Evolutionary conservation across 805 yeast genomes (phyloP).

Genomic region (Yamadazyma scolyti): DNA sequence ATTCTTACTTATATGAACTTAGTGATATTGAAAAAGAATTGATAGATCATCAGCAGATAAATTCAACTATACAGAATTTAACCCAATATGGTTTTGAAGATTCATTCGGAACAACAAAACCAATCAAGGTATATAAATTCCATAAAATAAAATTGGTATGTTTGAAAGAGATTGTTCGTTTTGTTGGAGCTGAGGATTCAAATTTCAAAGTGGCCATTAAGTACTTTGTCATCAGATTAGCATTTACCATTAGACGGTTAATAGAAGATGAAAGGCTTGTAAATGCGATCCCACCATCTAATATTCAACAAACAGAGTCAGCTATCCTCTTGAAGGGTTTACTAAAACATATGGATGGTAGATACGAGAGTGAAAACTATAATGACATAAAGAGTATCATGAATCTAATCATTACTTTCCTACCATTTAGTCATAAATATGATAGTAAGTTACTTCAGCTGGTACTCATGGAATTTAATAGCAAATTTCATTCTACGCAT

Average conservation of each 20-base stretch:
- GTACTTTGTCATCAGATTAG: conserved; percentile 53
- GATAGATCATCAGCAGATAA: conserved; percentile 22
- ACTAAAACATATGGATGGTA: conserved; percentile 1
- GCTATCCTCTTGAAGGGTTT: conserved; percentile 40
- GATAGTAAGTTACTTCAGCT: too few relatives aligned
- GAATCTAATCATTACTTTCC: too few relatives aligned
- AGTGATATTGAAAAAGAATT: conserved; percentile 48
- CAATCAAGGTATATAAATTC: conserved; percentile 41
- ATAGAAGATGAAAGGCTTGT: conserved; percentile 60
- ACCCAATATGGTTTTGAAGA: conserved; percentile 41
- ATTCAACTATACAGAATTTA: conserved; percentile 35
- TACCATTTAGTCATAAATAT: too few relatives aligned
- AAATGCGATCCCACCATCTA: conserved; percentile 62
- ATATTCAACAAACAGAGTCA: conserved; percentile 65
- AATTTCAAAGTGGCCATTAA: conserved; percentile 17
- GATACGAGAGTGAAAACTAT: too few relatives aligned
- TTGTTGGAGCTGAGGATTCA: conserved; percentile 11
- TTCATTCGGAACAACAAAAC: conserved; percentile 62
- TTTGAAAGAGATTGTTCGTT: conserved; percentile 49
- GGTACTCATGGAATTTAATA: too few relatives aligned
- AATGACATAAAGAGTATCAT: too few relatives aligned
- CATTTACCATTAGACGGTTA: conserved; percentile 59
- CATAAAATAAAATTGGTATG: conserved; percentile 52
- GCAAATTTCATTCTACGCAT: too few relatives aligned
- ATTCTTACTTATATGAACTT: conserved; percentile 56